phyloP scores from a whole-genome alignment of 1,284 basidiomycete genomes.

The Irpex sp. region DNA sequence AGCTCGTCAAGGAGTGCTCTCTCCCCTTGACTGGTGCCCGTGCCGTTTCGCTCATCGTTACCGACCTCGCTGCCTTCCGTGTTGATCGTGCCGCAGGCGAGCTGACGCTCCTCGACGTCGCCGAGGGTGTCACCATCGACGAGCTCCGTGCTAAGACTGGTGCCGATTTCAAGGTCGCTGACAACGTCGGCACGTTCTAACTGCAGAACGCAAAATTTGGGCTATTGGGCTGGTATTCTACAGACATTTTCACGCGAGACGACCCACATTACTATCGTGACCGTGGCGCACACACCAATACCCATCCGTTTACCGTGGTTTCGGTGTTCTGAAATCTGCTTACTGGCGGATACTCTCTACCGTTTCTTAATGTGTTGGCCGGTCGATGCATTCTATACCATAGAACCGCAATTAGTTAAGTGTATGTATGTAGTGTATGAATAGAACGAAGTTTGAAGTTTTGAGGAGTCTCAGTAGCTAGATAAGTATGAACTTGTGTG shows the following conservation, averaged over 20 bases:
- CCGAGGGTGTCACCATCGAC: conserved; percentile 79
- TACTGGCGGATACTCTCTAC: not conserved
- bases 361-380: not conserved
- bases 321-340: not conserved
- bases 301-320: not conserved
- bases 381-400: not conserved
- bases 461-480: no score
- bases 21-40: conserved; percentile 87
- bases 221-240: not conserved
- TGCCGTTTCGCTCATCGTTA: conserved; percentile 88
- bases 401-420: not conserved
- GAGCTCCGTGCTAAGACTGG: conserved; percentile 86
- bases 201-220: not conserved
- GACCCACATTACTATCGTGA: no score
- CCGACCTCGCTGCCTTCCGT: conserved; percentile 88
- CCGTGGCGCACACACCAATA: no score
- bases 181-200: conserved; percentile 25
- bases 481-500: not conserved
- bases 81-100: conserved; percentile 76
- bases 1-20: conserved; percentile 80
- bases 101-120: conserved; percentile 79
- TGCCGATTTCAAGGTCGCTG: conserved; percentile 66
- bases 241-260: no score
- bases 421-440: not conserved
- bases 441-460: not conserved